Evolutionary conservation across 108 stramenopile genomes (phyloP).

Genomic region (Cyclostephanos invisitatus): DNA sequence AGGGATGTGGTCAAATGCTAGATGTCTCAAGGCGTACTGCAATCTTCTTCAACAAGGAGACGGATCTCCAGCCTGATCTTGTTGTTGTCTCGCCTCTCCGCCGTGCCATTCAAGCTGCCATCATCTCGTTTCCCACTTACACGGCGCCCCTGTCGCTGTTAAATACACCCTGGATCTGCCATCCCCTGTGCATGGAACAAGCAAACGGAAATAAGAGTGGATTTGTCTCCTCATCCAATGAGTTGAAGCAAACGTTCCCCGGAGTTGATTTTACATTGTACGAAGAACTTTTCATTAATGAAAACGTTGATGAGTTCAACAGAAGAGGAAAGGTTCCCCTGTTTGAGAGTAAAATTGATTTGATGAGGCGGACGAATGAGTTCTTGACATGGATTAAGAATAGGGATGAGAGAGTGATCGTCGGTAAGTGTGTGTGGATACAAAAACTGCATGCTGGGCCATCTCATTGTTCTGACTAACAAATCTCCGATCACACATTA

Average conservation of each 20-base stretch:
- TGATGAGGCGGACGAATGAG: constrained; percentile 41
- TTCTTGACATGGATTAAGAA: constrained; percentile 46
- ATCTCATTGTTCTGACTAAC: neutral
- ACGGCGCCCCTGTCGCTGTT: constrained; percentile 26
- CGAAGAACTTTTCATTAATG: constrained; percentile 13
- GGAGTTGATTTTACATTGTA: constrained; percentile 41
- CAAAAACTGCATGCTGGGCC: neutral
- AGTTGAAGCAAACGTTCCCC: constrained; percentile 32
- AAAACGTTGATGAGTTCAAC: constrained; percentile 26
- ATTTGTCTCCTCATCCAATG: constrained; percentile 25
- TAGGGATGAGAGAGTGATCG: constrained; percentile 49
- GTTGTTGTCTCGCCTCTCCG: constrained; percentile 51
- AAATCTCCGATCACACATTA: neutral
- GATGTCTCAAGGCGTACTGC: constrained; percentile 42
- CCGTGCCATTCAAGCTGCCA: constrained; percentile 47
- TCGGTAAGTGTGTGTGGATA: constrained; percentile 18
- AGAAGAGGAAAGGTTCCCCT: constrained; percentile 23
- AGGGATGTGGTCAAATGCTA: constrained; percentile 51
- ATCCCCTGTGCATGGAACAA: constrained; percentile 43
- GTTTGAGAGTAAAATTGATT: constrained; percentile 49
- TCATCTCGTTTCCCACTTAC: constrained; percentile 44
- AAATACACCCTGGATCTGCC: constrained; percentile 45
- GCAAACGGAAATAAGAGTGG: constrained; percentile 51
- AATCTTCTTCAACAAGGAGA: constrained; percentile 47
- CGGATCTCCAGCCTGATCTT: constrained; percentile 45